These are phyloP conservation scores for Aureobasidium vineae DNA, from an alignment of 2,329 filamentous ascomycete genomes.

Conservation along the genomic window DNA sequence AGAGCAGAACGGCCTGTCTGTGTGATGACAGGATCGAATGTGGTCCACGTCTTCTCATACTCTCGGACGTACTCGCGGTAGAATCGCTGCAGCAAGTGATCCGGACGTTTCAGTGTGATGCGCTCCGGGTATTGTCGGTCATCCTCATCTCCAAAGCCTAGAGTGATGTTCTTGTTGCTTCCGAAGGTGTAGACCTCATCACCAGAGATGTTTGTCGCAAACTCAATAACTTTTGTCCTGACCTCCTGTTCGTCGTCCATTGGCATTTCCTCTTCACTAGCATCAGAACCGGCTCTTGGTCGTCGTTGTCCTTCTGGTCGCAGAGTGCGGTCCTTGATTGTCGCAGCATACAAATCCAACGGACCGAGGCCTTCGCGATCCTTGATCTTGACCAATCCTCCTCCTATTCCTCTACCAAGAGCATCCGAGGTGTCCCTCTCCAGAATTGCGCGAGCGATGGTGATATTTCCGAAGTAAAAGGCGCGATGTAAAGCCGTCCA, in stretches of 20 bases:
- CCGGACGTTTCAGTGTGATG: slow-evolving; percentile 71
- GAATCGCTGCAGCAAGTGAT: slow-evolving; percentile 71
- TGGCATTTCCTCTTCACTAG: slow-evolving; percentile 51
- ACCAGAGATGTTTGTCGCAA: slow-evolving; percentile 51
- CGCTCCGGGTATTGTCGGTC: slow-evolving; percentile 92
- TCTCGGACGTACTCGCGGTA: slow-evolving; percentile 63
- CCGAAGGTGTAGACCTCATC: slow-evolving; percentile 93
- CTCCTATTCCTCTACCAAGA: slow-evolving; percentile 63
- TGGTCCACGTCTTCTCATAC: slow-evolving; percentile 40
- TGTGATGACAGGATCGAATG: slow-evolving; percentile 38
- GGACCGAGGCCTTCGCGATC: slow-evolving; percentile 93
- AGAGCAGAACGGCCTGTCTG: slow-evolving; percentile 30
- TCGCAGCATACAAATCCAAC: slow-evolving; percentile 87
- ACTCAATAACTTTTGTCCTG: slow-evolving; percentile 33
- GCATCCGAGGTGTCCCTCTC: slow-evolving; percentile 70
- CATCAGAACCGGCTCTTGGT: slow-evolving; percentile 35
- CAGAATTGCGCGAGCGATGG: slow-evolving; percentile 78
- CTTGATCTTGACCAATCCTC: slow-evolving; percentile 87
- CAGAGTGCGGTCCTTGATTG: slow-evolving; percentile 74
- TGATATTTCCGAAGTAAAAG: slow-evolving; percentile 84
- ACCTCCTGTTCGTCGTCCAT: slow-evolving; percentile 61
- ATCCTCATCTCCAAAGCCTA: slow-evolving; percentile 93
- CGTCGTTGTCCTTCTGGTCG: slow-evolving; percentile 41
- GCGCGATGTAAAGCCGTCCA: slow-evolving; percentile 95
- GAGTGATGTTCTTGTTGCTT: slow-evolving; percentile 90